A percentile compares a stretch with the other conserved stretches of the same genome.
phyloP scores from a whole-genome alignment of 1,284 basidiomycete species.

The Veloboletus limbatus region DNA sequence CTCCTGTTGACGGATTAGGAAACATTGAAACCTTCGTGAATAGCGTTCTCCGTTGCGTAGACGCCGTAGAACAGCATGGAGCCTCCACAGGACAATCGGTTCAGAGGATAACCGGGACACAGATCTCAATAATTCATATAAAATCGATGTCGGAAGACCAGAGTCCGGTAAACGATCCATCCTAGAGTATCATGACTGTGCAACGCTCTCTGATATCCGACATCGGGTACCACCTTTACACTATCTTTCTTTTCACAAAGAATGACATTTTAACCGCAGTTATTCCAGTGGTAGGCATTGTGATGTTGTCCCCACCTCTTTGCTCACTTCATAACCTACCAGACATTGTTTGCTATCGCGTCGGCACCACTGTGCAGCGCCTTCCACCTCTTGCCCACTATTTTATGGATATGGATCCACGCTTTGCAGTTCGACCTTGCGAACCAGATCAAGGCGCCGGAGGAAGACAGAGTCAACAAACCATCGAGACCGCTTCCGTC shows the following conservation, averaged over 20 bases:
- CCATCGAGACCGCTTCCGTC: constrained; percentile 41
- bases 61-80: neutral
- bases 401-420: constrained; percentile 45
- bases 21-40: too few relatives aligned
- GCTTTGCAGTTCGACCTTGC: constrained; percentile 42
- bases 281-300: constrained; percentile 37
- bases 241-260: constrained; percentile 42
- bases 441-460: constrained; percentile 40
- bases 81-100: neutral
- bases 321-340: constrained; percentile 5
- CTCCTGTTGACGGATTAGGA: neutral
- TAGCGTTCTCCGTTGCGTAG: too few relatives aligned
- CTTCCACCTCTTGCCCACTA: constrained; percentile 23
- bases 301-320: neutral
- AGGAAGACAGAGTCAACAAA: constrained; percentile 44
- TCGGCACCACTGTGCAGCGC: constrained; percentile 31
- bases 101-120: constrained; percentile 3
- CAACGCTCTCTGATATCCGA: constrained; percentile 11
- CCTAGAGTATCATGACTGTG: constrained; percentile 13
- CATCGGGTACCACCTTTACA: constrained; percentile 27
- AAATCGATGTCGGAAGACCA: neutral
- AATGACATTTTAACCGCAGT: constrained; percentile 41
- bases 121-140: constrained; percentile 7
- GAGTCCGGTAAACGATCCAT: neutral
- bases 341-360: constrained; percentile 39